These are phyloP conservation scores for Beauveria bassiana DNA, from an alignment of 2,329 filamentous ascomycete genomes.

Conservation along the genomic window DNA sequence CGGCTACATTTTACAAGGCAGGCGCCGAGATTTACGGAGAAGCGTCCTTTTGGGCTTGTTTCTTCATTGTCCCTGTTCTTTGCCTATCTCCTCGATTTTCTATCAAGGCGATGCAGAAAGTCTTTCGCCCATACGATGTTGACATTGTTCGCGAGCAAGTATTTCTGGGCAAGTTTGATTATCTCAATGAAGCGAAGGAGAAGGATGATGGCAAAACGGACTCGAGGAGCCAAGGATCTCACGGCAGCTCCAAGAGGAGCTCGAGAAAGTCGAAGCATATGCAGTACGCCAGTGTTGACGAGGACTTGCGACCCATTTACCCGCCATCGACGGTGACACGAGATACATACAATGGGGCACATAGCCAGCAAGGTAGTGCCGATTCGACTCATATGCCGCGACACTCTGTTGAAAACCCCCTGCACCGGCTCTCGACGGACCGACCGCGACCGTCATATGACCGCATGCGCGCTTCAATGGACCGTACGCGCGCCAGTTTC, in stretches of 20 bases:
- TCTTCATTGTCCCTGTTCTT: slow-evolving; percentile 70
- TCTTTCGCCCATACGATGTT: slow-evolving; percentile 86
- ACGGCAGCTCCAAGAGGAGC: slow-evolving; percentile 48
- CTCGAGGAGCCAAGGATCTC: slow-evolving; percentile 32
- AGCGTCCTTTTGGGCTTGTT: slow-evolving; percentile 79
- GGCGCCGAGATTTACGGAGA: slow-evolving; percentile 72
- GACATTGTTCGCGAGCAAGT: slow-evolving; percentile 95
- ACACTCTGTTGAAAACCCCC: slow-evolving; percentile 47
- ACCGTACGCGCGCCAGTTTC: slow-evolving; percentile 73
- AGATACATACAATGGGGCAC: slow-evolving; percentile 61
- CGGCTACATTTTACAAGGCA: slow-evolving; percentile 61
- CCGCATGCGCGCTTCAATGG: slow-evolving; percentile 77
- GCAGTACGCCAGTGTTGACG: slow-evolving; percentile 61
- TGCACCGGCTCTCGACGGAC: slow-evolving; percentile 51
- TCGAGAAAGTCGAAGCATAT: slow-evolving; percentile 49
- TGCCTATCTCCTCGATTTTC: slow-evolving; percentile 83
- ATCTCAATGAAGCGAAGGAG: slow-evolving; percentile 39
- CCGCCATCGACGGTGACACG: slow-evolving; percentile 79
- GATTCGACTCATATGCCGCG: slow-evolving; percentile 66
- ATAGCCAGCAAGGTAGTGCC: slow-evolving; percentile 86
- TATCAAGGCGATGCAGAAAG: slow-evolving; percentile 83
- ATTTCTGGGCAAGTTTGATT: slow-evolving; percentile 70
- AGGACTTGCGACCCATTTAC: slow-evolving; percentile 89
- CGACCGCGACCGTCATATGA: slow-evolving; percentile 79
- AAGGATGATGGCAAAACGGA: slow-evolving; percentile 31